phyloP scores from a whole-genome alignment of 805 yeast genomes.

The Yarrowia alimentaria region DNA sequence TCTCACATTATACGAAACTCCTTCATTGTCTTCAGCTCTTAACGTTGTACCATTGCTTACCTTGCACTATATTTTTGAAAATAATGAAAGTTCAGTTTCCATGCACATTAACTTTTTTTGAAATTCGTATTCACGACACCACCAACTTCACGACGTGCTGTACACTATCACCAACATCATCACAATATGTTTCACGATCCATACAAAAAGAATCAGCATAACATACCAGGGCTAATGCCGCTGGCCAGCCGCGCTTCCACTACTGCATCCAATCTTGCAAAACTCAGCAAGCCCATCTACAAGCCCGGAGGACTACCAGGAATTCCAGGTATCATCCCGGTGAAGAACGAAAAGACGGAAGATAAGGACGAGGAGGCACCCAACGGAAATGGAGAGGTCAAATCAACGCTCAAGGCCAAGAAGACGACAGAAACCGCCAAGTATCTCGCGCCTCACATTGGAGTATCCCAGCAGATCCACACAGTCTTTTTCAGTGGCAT shows the following conservation, averaged over 20 bases:
- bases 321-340: conserved; percentile 23
- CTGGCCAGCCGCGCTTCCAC: conserved; percentile 9
- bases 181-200: conserved; percentile 19
- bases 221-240: conserved; percentile 5
- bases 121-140: background rate
- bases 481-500: conserved; percentile 19
- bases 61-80: too few species aligned
- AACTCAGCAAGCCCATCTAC: conserved; percentile 4
- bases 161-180: conserved; percentile 6
- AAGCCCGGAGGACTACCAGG: conserved; percentile 22
- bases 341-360: conserved; percentile 9
- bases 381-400: background rate
- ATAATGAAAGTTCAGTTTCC: too few species aligned
- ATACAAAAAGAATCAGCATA: conserved; percentile 9
- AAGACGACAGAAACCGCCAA: background rate
- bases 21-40: too few species aligned
- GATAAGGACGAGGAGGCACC: background rate
- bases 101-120: too few species aligned
- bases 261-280: conserved; percentile 2
- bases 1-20: too few species aligned
- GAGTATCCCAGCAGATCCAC: conserved; percentile 6
- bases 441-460: background rate
- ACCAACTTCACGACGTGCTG: background rate
- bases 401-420: conserved; percentile 13
- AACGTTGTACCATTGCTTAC: too few species aligned